Evolutionary conservation across 2,329 filamentous ascomycete species (phyloP), one percentile per base, ranked within the genome.

Genomic region (Exophiala sp.): DNA sequence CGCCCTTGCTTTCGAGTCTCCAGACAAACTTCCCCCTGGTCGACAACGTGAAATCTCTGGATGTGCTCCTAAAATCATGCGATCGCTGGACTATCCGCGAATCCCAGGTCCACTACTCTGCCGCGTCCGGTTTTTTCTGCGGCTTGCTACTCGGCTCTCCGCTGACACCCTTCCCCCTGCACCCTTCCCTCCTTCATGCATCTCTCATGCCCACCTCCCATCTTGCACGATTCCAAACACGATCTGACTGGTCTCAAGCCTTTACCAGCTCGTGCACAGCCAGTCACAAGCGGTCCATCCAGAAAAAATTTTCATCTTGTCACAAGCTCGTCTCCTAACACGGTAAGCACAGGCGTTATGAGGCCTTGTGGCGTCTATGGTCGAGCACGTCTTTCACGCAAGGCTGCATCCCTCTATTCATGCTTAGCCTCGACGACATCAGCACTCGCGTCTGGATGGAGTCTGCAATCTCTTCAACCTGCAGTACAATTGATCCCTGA

Each of bases 401-500:
- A 57, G 54, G 54, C 54, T 57, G 54, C 54, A 50, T 46, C 50
- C 46, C 29, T 42, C 37, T 35, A 5, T 18, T n/a, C 22, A 35
- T 53, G 32, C 37, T 48, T 56, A 53, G 54, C 48, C 50, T 45
- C 32, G 44, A 53, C 22, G 29, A 48, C 44, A 48, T 48, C 46
- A 43, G 35, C 29, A 32, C 27, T 38, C 21, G 43, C 34, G 49
- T 43, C n/a, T 32, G 21, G 42, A 46, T 53, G 50, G 44, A 37
- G 45, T 21, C 44, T 53, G 50, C 54, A 56, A 56, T 56, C 42
- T 56, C 50, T 53, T 47, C 50, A 39, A 32, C 48, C 44, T 56
- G 47, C 54, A 51, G 39, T 27, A 41, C 27, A 34, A 53, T 53
- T 21, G 14, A 18, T 18, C 50, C 54, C 50, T 53, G 45, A 21